Conservation (phyloP, 2,329 filamentous ascomycete species). For the Rutstroemia sp. region DNA sequence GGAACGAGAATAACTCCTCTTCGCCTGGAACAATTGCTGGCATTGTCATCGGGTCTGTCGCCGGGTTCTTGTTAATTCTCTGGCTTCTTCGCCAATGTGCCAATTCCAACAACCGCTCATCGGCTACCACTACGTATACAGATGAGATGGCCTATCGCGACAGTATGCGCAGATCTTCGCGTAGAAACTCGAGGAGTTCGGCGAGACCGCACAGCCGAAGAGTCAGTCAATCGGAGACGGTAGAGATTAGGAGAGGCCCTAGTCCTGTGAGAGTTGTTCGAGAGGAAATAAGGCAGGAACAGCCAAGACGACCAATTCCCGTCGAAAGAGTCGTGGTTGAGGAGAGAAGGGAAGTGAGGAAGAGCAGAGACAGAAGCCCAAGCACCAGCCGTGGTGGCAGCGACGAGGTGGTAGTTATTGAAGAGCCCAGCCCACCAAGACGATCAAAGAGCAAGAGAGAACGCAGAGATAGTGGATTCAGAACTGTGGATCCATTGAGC, state of each 20-base stretch:
- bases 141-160: constrained; percentile 19
- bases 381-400: constrained; percentile 15
- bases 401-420: constrained; percentile 31
- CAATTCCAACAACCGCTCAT: constrained; percentile 12
- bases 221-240: constrained; percentile 20
- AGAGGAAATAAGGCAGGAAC: constrained; percentile 8
- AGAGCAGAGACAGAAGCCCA: constrained; percentile 15
- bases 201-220: constrained; percentile 10
- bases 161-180: constrained; percentile 12
- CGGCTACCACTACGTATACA: constrained; percentile 9
- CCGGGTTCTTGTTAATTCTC: constrained; percentile 44
- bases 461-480: constrained; percentile 25
- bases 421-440: constrained; percentile 29
- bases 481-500: constrained; percentile 27
- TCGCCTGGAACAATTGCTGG: constrained; percentile 50
- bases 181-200: not conserved
- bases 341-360: constrained; percentile 21
- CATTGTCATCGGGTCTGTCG: constrained; percentile 48
- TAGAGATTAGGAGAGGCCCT: constrained; percentile 21
- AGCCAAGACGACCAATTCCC: constrained; percentile 9
- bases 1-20: constrained; percentile 43
- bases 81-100: constrained; percentile 40
- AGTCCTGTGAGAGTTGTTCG: constrained; percentile 18
- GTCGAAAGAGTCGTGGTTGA: constrained; percentile 28
- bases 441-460: constrained; percentile 24